Evolutionary conservation across 169 alveolate species (phyloP).

Genomic region (Plasmodium knowlesi): DNA sequence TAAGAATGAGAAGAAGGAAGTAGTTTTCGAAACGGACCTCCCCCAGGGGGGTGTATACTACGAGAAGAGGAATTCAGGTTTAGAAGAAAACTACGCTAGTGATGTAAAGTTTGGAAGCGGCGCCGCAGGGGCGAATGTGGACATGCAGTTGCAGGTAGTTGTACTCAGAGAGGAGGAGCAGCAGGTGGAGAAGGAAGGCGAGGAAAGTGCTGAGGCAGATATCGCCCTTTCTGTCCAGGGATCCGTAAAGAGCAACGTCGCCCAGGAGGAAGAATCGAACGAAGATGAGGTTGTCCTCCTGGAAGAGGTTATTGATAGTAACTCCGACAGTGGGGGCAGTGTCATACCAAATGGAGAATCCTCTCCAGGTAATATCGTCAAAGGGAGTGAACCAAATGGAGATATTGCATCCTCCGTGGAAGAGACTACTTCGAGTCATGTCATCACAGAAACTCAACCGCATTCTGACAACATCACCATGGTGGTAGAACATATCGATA

Average conservation of each 20-base stretch:
- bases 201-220: background rate
- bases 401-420: background rate
- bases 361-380: too few species aligned
- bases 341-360: too few species aligned
- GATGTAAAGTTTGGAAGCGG: background rate
- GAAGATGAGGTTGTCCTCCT: background rate
- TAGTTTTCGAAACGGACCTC: background rate
- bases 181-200: background rate
- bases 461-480: background rate
- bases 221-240: background rate
- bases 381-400: background rate
- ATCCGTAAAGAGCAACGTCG: background rate
- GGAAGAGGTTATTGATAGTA: background rate
- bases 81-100: background rate
- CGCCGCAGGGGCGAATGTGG: background rate
- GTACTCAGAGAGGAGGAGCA: background rate
- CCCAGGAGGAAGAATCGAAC: background rate
- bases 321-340: too few species aligned
- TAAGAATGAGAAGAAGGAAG: slow-evolving; percentile 8
- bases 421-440: background rate
- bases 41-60: background rate
- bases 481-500: background rate
- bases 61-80: background rate
- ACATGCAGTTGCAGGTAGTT: background rate
- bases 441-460: background rate